Percentiles rank a stretch among this genome's conserved stretches.
Evolutionary conservation across 176 grass and related monocot species (phyloP).

Genomic region (Cenchrus fungigraminus): DNA sequence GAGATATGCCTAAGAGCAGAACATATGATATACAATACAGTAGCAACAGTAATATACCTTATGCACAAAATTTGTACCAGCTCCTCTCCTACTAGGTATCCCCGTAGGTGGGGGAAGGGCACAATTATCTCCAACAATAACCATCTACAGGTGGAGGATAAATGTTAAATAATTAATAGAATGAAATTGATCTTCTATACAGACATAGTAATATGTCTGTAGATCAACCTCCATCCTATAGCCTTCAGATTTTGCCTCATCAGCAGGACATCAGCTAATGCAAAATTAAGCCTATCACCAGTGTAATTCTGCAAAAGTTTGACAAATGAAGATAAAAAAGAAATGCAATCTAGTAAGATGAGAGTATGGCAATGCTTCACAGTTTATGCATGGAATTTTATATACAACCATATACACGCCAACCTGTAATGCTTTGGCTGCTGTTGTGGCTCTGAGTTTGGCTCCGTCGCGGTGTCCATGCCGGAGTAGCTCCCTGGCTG

Average conservation of each 20-base stretch:
- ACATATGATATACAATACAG: conserved; percentile 25
- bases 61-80: conserved; percentile 88
- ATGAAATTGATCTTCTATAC: conserved; percentile 11
- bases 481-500: too few species aligned
- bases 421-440: too few species aligned
- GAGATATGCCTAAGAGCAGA: conserved; percentile 4
- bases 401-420: too few species aligned
- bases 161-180: conserved; percentile 35
- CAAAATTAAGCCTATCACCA: conserved; percentile 99
- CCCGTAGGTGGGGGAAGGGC: conserved; percentile 90
- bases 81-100: conserved; percentile 96
- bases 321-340: conserved; percentile 34
- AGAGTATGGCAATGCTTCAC: background rate
- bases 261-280: conserved; percentile 94
- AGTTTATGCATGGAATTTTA: background rate
- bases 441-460: too few species aligned
- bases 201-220: conserved; percentile 20
- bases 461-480: too few species aligned
- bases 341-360: conserved; percentile 13
- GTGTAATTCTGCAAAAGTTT: conserved; percentile 93
- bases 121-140: conserved; percentile 99
- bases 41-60: conserved; percentile 63
- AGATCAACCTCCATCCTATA: conserved; percentile 89
- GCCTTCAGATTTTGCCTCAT: conserved; percentile 98
- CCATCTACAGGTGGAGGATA: conserved; percentile 66